Percentiles rank a stretch among this genome's conserved stretches.
Conservation (phyloP, 169 alveolate species). For the Cryptosporidium parvum region DNA sequence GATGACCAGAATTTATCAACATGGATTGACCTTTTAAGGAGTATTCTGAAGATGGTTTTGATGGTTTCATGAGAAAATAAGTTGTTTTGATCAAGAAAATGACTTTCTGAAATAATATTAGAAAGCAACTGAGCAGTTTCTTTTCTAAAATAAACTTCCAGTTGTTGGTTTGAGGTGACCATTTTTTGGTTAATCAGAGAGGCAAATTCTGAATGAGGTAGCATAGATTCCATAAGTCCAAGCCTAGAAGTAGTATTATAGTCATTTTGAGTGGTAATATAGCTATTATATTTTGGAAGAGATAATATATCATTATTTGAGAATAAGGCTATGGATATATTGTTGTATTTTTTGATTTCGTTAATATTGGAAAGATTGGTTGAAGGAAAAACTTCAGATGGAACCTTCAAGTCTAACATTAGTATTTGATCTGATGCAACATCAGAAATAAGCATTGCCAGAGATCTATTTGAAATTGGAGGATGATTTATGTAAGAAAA, state of each 20-base stretch:
- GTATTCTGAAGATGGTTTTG: conserved; percentile 2
- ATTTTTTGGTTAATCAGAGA: neutral
- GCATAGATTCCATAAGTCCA: conserved; percentile 55
- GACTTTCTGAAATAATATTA: conserved; percentile 22
- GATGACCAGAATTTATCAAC: conserved; percentile 12
- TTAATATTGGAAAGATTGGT: neutral
- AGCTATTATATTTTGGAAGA: neutral
- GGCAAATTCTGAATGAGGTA: neutral
- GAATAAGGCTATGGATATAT: neutral
- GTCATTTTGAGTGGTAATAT: neutral
- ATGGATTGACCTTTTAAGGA: conserved; percentile 20
- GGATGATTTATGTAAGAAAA: conserved; percentile 45
- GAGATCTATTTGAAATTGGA: conserved; percentile 12
- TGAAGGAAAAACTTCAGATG: conserved; percentile 22
- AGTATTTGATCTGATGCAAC: conserved; percentile 28
- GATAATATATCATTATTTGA: conserved; percentile 6
- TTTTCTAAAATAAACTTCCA: conserved; percentile 30
- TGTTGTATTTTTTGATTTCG: neutral
- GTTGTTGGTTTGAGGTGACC: neutral
- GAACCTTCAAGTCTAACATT: conserved; percentile 8
- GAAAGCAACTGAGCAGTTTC: conserved; percentile 41
- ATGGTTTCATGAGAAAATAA: neutral
- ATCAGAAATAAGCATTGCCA: conserved; percentile 20
- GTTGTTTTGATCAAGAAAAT: neutral
- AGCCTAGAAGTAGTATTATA: neutral